Evolutionary conservation across 148 eudicot species (phyloP), one percentile per base, ranked within the genome.

Genomic region (Arbutus unedo): DNA sequence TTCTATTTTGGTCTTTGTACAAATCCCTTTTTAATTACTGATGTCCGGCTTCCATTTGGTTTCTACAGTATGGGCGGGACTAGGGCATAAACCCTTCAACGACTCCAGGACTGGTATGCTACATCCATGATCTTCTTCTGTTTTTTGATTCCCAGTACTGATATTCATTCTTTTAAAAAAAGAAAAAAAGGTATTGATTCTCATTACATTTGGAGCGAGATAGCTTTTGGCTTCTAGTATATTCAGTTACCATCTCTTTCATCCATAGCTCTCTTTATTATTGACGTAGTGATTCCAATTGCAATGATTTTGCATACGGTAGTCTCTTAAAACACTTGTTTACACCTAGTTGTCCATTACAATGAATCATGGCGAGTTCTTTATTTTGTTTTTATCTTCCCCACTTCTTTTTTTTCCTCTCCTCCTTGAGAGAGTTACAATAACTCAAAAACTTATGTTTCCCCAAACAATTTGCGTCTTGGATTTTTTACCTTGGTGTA

Each of bases 31-130:
- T 66, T 64, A 25, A 31, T 6, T 25, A 64, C 41, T 66, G 43
- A 11, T 81, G 25, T 62, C 62, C 47, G 5, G 45, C 16, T 80
- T 68, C 76, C 79, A 43, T 55, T 77, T 81, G 78, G 59, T 79
- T 41, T 81, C 78, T 76, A 66, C 93, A 91, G 93, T 71, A 81
- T 10, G 84, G 68, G 54, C 84, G 85, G 80, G 74, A 81, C 53
- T 86, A 84, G 79, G 68, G 81, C 25, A 54, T 78, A 70, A 78
- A 90, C 84, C 88, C 90, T 57, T 92, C 94, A 78, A 87, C 56
- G 75, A 64, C 81, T 85, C 92, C 94, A 19, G 98, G 89, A 83
- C 79, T 94, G 92, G 98, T 94, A 88, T 67, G 90, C 84, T 74
- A 57, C 25, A 14, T 70, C 25, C 76, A 23, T 50, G 31, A 31